Conservation (phyloP, 1,284 basidiomycete genomes). For the Ceratobasidium sp. region DNA sequence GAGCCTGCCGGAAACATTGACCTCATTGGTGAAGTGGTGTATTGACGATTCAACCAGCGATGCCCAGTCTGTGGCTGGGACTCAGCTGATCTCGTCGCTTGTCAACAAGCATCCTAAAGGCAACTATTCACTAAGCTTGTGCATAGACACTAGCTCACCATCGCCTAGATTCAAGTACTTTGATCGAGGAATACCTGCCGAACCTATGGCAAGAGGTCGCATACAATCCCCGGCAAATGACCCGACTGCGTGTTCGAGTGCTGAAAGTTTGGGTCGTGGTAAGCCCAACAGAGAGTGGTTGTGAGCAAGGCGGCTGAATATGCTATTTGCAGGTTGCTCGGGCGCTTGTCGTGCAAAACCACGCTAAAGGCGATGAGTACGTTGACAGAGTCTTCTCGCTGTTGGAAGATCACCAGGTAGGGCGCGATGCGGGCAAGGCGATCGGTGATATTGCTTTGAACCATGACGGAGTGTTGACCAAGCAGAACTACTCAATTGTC, state of each 20-base stretch:
- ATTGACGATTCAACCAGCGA: slow-evolving; percentile 62
- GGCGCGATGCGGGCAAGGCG: slow-evolving; percentile 75
- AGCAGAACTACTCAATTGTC: slow-evolving; percentile 77
- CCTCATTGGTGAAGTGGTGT: slow-evolving; percentile 68
- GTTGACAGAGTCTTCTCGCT: slow-evolving; percentile 73
- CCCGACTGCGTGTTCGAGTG: slow-evolving; percentile 53
- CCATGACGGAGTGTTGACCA: slow-evolving; percentile 71
- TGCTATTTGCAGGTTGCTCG: slow-evolving; percentile 69
- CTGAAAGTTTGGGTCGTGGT: slow-evolving; percentile 80
- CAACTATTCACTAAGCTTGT: slow-evolving; percentile 50
- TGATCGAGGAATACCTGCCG: slow-evolving; percentile 44
- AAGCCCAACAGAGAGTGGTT: slow-evolving; percentile 46
- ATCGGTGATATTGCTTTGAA: slow-evolving; percentile 72
- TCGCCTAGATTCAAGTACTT: slow-evolving; percentile 48
- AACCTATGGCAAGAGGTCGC: slow-evolving; percentile 32
- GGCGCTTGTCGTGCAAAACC: slow-evolving; percentile 79
- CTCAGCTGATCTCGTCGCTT: slow-evolving; percentile 72
- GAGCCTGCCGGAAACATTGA: slow-evolving; percentile 64
- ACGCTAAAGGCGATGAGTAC: slow-evolving; percentile 67
- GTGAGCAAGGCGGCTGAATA: slow-evolving; percentile 46
- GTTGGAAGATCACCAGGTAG: slow-evolving; percentile 69
- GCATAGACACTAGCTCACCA: not conserved
- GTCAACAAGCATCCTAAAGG: slow-evolving; percentile 81
- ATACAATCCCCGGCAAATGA: slow-evolving; percentile 41
- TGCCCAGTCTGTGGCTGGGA: slow-evolving; percentile 67